Base-by-base conservation (phyloP, 78 protist genomes). In the Parvularia atlantis region DNA sequence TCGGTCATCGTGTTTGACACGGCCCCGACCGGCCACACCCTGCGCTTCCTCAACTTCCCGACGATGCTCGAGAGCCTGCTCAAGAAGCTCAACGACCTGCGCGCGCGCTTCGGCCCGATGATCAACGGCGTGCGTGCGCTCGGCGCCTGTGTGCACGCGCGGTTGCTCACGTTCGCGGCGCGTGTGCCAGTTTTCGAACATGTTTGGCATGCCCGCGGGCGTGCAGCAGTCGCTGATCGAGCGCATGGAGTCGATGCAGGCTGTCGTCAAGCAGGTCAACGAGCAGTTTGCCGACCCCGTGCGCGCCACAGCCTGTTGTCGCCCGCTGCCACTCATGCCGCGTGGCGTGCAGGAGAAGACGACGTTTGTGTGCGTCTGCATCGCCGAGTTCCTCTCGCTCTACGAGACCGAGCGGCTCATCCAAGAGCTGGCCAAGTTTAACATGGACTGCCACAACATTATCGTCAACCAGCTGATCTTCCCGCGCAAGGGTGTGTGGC, bases 11-110 rank as follows among this genome's bases (percentile, higher is more conserved):
- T 97, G 22, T 94, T 97, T 53, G 99, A 97, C 82, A 97, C 99
- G 33, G 99, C 99, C 0, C 99, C 99, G n/a, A 97, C 99, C 1
- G 99, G 99, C 30, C 99, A 97, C 74, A 96, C 99, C 1, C 85
- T 97, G 52, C 88, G 97, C 26, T 64, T 97, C 26, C 75, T 95
- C 16, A 46, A 80, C 24, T 76, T 95, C 46, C 98, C 99, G 33
- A 40, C 68, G 53, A 28, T 80, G 26, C 26, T 91, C 53, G 92
- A 91, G 52, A 83, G 73, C 37, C 82, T 82, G 69, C 11, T 91
- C 33, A 63, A 58, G 24, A 84, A 82, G 67, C 48, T 87, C 48
- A n/a, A 71, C 44, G 59, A 57, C 31, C 60, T 82, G 66, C 63
- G 77, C 57, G 53, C 57, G 30, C 61, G 39, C 10, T 63, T 56